Evolutionary conservation across 495 filamentous ascomycete genomes (phyloP).

Genomic region (Tuber umbilicatum): DNA sequence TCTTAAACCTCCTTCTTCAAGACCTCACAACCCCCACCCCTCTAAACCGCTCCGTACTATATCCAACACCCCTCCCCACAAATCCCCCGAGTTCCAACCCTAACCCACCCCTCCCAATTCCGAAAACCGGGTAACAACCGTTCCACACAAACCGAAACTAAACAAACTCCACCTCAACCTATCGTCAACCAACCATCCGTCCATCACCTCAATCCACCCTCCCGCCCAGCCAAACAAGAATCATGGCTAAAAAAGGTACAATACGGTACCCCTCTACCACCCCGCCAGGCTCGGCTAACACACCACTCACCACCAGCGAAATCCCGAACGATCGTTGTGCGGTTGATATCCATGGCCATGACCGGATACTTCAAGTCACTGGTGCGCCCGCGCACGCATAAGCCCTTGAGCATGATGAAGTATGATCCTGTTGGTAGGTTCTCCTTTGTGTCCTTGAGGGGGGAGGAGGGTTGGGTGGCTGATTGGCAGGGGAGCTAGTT

Average conservation of each 20-base stretch:
- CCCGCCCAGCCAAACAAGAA: slow-evolving; percentile 21
- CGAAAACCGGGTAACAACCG: slow-evolving; percentile 33
- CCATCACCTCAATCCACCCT: slow-evolving; percentile 7
- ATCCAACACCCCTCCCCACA: too few species aligned
- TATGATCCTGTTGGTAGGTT: slow-evolving; percentile 94
- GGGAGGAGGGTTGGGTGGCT: neutral
- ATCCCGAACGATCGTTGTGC: slow-evolving; percentile 83
- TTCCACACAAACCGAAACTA: slow-evolving; percentile 15
- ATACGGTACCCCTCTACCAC: slow-evolving; percentile 46
- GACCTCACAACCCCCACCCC: neutral
- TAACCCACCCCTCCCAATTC: slow-evolving; percentile 3
- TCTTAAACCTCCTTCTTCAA: neutral
- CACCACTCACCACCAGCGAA: slow-evolving; percentile 57
- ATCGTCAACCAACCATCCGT: slow-evolving; percentile 8
- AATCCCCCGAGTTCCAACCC: slow-evolving; percentile 1
- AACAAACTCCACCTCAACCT: too few species aligned
- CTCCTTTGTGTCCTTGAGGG: neutral
- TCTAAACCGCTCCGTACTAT: neutral
- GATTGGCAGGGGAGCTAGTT: neutral
- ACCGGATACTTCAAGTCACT: slow-evolving; percentile 94
- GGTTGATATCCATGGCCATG: slow-evolving; percentile 96
- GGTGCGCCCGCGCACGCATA: slow-evolving; percentile 68
- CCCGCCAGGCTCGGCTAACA: slow-evolving; percentile 11
- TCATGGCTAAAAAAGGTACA: slow-evolving; percentile 56
- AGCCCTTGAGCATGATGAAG: slow-evolving; percentile 93